Base-by-base conservation (phyloP, 2,329 filamentous ascomycete species). In the Colletotrichum chrysophilum region DNA sequence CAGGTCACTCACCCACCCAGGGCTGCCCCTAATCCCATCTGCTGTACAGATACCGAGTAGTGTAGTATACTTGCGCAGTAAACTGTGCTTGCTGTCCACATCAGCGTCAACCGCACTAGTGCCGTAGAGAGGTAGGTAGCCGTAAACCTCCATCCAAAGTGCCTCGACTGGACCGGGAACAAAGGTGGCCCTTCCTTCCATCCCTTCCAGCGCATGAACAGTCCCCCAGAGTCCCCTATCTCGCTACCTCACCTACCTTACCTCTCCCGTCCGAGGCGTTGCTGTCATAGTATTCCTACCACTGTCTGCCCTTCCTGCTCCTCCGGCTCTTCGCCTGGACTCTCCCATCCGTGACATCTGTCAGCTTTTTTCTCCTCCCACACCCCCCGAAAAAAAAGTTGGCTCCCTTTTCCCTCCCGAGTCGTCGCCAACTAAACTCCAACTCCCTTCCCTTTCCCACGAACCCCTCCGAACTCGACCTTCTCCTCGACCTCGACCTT, bases 281-380 rank as follows among this genome's bases (percentile, higher is more conserved):
- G 65, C 56, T 52, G 62, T 26, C 26, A 26, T 26, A 26, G 26
- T 56, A 48, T 48, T 48, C 71, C 30, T 68, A 64, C 61, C 24
- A 10, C 43, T 52, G 58, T 60, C 38, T 65, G 21, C 62, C 69
- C 60, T 70, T 38, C 38, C 38, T n/a, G 28, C 34, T 38, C 55
- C 55, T 30, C 18, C 58, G 18, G 18, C 28, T 26, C 30, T 32
- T 30, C 58, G 26, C 58, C 30, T 61, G 26, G 43, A 61, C 28
- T 61, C 56, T 61, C 56, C 16, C 69, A 67, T 72, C 52, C 34
- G 73, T 73, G 69, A 75, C 73, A 75, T 75, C 73, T 75, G 73
- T 75, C 73, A 75, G 73, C 73, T 58, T 75, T 75, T 65, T 70
- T 55, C 38, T 56, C 38, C 62, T 72, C 38, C 64, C 69, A 67